Base-by-base conservation (phyloP, 1,139 yeast genomes). In the Lipomyces yarrowii region DNA sequence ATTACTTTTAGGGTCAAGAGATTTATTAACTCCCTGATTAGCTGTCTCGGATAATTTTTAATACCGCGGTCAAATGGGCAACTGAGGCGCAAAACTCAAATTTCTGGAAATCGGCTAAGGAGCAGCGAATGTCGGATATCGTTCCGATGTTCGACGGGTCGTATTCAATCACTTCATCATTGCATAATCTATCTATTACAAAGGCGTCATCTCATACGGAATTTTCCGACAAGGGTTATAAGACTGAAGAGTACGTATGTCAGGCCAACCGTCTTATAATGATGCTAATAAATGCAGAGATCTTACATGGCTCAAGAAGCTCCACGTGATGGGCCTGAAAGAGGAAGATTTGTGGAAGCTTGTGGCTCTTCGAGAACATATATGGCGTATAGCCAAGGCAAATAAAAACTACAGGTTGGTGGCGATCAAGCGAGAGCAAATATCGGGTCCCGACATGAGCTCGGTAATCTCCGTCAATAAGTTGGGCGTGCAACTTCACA, bases 321-420 rank as follows among this genome's bases (percentile, higher is more conserved):
- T 94, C 61, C 84, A 86, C 63, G 82, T 88, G 1, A 81, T 90
- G 21, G 98, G 98, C 0, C 79, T 93, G 59, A 83, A 82, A 23
- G 90, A 86, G 21, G 83, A 81, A 15, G 96, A 92, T 62, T 74
- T 91, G 30, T 93, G 98, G 98, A 94, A 93, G 76, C 79, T 94
- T 6, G 86, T 87, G 51, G 84, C 84, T 10, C 74, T 91, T 62
- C 81, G 93, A 65, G 88, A 87, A 57, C 90, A 91, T 72, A 83
- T 92, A 7, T 82, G 79, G 71, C 84, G 87, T 67, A 86, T 88
- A 2, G 86, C 90, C 3, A 32, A 66, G 64, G 32, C 65, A 61
- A 52, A 55, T 51, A 56, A 53, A 26, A 64, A 46, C 48, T 56
- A 67, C 59, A 39, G 56, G 23, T 33, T 32, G 26, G 42, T 53